Evolutionary conservation across 768 basidiomycete genomes (phyloP).

Genomic region (Leucogyrophana mollusca): DNA sequence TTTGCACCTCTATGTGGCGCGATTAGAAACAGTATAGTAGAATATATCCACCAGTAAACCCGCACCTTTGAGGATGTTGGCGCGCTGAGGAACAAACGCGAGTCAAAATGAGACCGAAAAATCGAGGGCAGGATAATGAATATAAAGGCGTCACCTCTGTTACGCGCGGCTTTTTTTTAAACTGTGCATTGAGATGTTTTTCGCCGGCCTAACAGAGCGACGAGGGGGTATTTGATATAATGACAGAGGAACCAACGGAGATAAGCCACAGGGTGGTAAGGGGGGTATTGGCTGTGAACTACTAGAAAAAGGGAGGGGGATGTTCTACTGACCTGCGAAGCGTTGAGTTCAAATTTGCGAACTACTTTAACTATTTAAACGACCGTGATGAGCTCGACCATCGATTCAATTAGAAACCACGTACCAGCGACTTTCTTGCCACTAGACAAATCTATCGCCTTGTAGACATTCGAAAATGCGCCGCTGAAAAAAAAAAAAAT

Average conservation of each 20-base stretch:
- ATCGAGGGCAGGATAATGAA: conserved; percentile 18
- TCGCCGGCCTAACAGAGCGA: conserved; percentile 70
- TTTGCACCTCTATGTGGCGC: conserved; percentile 81
- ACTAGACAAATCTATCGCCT: conserved; percentile 74
- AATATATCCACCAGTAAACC: not conserved
- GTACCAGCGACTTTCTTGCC: conserved; percentile 82
- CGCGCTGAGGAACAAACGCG: conserved; percentile 57
- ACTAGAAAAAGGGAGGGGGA: conserved; percentile 17
- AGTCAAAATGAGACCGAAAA: conserved; percentile 14
- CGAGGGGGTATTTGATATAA: conserved; percentile 18
- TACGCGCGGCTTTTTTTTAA: conserved; percentile 96
- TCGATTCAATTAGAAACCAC: conserved; percentile 19
- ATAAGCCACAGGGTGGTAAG: conserved; percentile 19
- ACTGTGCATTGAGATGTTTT: conserved; percentile 89
- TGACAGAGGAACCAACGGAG: conserved; percentile 17
- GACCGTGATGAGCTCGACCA: conserved; percentile 14
- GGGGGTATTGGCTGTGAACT: conserved; percentile 24
- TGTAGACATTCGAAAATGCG: conserved; percentile 99
- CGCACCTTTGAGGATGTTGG: conserved; percentile 93
- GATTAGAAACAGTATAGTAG: conserved; percentile 1
- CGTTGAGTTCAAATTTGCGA: conserved; percentile 88
- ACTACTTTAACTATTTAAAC: conserved; percentile 83
- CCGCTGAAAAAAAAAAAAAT: conserved; percentile 50
- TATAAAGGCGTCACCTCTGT: conserved; percentile 74
- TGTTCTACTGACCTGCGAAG: conserved; percentile 75